Base-by-base conservation (phyloP, 2,329 filamentous ascomycete species). In the Curvularia sp. region DNA sequence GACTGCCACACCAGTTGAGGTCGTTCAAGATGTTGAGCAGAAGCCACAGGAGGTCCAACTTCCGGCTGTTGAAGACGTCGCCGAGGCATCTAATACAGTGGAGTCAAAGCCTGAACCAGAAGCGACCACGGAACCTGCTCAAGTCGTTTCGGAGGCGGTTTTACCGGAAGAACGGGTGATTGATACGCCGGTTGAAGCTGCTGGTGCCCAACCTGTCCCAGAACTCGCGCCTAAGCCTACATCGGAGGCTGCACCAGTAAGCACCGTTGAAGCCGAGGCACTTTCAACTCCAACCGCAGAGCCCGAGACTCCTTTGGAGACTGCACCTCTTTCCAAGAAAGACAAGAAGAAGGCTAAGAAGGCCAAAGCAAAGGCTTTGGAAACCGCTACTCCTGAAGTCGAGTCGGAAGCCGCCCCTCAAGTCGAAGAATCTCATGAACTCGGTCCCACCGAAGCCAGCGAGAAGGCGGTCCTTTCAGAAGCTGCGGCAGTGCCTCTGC, bases 281-380 rank as follows among this genome's bases (percentile, higher is more conserved):
- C 42, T 47, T 30, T 10, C 42, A 1, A 42, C 20, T n/a, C 41
- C 56, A 30, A 20, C 1, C 2, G 41, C 35, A 26, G 50, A 58
- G 28, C 38, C 46, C 22, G 55, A 59, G n/a, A 39, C 15, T 8
- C 20, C 43, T 8, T 20, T 51, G 5, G 51, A 49, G 8, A 38
- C 48, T 53, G 38, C 55, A 31, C 28, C 55, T 12, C 10, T 62
- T 9, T 66, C 65, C 0, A 72, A 71, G 56, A 70, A 73, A 33
- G 68, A 69, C 9, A 71, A 66, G 64, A 74, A 75, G 56, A 72
- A 74, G 49, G 64, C 59, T 1, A 74, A 71, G 66, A 73, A 72
- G 46, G 57, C 60, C 8, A 73, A 70, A 43, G 52, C 39, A 9
- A 70, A 66, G 47, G 35, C 61, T 22, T 67, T 64, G 7, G 65